Evolutionary conservation across 805 yeast species (phyloP).

Genomic region (Ogataea paradorogensis): DNA sequence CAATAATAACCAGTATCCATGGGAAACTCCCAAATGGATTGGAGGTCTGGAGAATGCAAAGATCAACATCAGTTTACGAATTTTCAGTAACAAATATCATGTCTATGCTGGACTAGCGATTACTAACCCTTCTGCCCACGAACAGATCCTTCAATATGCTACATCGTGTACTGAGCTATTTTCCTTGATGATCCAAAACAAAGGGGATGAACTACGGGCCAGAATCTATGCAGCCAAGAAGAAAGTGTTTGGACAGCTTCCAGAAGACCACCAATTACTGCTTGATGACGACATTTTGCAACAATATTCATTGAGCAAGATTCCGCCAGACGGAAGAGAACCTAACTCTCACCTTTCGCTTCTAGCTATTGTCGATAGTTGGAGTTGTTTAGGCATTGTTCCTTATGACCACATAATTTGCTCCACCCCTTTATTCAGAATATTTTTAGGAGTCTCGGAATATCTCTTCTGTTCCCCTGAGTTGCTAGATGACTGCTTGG

Average conservation of each 20-base stretch:
- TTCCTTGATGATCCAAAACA: conserved; percentile 74
- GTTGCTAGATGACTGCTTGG: conserved; percentile 73
- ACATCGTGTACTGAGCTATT: conserved; percentile 78
- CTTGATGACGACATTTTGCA: conserved; percentile 78
- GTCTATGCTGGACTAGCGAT: conserved; percentile 97
- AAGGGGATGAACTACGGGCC: conserved; percentile 51
- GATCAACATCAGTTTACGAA: conserved; percentile 86
- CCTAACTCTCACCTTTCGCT: conserved; percentile 90
- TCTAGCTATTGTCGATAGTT: conserved; percentile 88
- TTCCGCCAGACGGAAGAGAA: conserved; percentile 61
- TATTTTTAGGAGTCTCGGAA: conserved; percentile 91
- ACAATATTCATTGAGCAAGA: conserved; percentile 71
- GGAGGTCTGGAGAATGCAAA: conserved; percentile 97
- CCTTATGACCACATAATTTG: conserved; percentile 98
- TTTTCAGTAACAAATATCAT: conserved; percentile 94
- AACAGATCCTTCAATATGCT: conserved; percentile 87
- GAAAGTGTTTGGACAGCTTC: conserved; percentile 70
- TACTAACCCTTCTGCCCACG: conserved; percentile 91
- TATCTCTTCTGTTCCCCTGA: conserved; percentile 84
- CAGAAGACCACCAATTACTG: conserved; percentile 52
- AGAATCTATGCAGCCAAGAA: conserved; percentile 67
- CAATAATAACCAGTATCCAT: conserved; percentile 77
- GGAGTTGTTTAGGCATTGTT: conserved; percentile 79
- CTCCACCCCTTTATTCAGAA: conserved; percentile 89
- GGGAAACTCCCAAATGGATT: conserved; percentile 81